A percentile compares a stretch with the other conserved stretches of the same genome.
Evolutionary conservation across 2,329 filamentous ascomycete species (phyloP).

Genomic region (Beauveria varroae): DNA sequence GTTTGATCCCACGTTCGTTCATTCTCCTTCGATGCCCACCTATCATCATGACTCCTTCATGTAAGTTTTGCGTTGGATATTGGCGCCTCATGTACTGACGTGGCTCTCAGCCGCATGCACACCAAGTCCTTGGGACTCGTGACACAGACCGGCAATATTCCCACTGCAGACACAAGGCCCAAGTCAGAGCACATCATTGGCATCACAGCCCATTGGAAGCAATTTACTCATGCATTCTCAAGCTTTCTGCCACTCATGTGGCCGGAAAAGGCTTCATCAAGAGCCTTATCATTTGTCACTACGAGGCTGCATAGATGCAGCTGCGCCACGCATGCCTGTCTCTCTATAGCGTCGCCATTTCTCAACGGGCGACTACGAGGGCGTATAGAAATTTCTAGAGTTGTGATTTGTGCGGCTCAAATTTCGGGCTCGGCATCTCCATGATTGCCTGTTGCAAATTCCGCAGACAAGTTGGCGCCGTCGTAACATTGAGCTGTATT

Average conservation of each 20-base stretch:
- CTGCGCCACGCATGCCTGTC: background rate
- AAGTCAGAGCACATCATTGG: background rate
- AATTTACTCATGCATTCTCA: background rate
- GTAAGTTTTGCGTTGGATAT: background rate
- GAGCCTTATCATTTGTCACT: background rate
- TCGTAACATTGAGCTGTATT: background rate
- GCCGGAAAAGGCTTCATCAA: background rate
- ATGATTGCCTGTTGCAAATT: no score
- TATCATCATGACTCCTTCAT: background rate
- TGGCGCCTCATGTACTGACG: background rate
- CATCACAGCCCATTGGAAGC: background rate
- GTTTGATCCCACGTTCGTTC: background rate
- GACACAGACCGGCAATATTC: background rate
- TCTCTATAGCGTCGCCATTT: background rate
- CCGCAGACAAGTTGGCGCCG: background rate
- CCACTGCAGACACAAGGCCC: background rate
- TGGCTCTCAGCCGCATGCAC: background rate
- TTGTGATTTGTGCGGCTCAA: no score
- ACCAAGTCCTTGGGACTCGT: background rate
- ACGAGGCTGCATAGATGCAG: background rate
- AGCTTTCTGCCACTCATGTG: background rate
- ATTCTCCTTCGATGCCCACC: background rate
- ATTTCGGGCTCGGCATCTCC: no score
- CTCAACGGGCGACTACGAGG: no score
- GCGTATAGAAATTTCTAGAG: no score